These are phyloP conservation scores for Meripilus lineatus DNA, from an alignment of 1,284 basidiomycete genomes.

Conservation along the genomic window DNA sequence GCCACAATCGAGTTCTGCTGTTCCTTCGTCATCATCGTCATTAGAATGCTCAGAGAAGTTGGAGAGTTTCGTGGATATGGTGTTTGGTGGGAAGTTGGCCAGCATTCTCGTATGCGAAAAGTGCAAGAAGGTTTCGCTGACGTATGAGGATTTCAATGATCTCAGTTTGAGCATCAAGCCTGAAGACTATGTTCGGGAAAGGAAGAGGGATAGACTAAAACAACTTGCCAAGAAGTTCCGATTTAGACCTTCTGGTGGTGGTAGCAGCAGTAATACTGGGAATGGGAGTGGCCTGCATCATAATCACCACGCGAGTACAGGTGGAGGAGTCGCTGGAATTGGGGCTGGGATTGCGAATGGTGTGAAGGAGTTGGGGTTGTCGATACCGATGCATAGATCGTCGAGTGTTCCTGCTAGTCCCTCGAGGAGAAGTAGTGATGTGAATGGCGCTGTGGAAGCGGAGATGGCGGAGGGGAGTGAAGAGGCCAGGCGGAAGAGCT, in stretches of 20 bases:
- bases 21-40: slow-evolving; percentile 2
- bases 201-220: slow-evolving; percentile 70
- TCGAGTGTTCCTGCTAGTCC: slow-evolving; percentile 30
- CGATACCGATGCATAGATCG: slow-evolving; percentile 17
- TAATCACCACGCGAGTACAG: no score
- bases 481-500: slow-evolving; percentile 23
- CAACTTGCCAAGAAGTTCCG: slow-evolving; percentile 62
- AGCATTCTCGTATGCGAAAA: slow-evolving; percentile 91
- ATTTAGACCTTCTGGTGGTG: slow-evolving; percentile 28
- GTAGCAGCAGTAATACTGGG: background rate
- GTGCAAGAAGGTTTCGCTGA: slow-evolving; percentile 89
- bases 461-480: slow-evolving; percentile 21
- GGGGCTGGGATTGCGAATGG: slow-evolving; percentile 9
- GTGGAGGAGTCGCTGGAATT: background rate
- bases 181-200: slow-evolving; percentile 62
- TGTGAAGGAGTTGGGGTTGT: slow-evolving; percentile 9
- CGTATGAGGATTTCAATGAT: slow-evolving; percentile 92
- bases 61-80: slow-evolving; percentile 78
- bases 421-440: slow-evolving; percentile 21
- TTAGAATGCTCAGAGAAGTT: slow-evolving; percentile 34
- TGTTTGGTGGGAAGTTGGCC: slow-evolving; percentile 85
- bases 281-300: background rate
- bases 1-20: slow-evolving; percentile 1
- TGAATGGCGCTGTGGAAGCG: slow-evolving; percentile 16
- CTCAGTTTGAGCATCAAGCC: slow-evolving; percentile 84